Conservation (phyloP, 2,329 filamentous ascomycete genomes). For the Cladophialophora bantiana region DNA sequence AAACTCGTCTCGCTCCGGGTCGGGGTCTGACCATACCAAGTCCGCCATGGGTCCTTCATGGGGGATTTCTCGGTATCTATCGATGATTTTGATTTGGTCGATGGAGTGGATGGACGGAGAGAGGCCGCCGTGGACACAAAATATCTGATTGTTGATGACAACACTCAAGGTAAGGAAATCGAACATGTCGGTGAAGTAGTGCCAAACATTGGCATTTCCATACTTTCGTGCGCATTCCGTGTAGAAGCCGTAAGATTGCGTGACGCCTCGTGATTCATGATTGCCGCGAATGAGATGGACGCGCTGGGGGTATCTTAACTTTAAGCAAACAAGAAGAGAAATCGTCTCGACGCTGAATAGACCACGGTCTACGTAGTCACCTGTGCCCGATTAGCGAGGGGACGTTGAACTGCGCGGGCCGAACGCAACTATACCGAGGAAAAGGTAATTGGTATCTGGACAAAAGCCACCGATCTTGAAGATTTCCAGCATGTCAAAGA, state of each 20-base stretch:
- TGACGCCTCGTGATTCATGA: conserved; percentile 96
- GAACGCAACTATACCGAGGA: conserved; percentile 70
- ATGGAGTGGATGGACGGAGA: conserved; percentile 95
- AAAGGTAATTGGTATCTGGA: conserved; percentile 97
- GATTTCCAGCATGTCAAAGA: conserved; percentile 98
- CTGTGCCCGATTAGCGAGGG: conserved; percentile 53
- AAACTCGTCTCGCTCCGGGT: conserved; percentile 97
- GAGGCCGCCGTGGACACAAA: conserved; percentile 94
- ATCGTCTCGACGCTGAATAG: conserved; percentile 99
- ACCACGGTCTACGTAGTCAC: conserved; percentile 97
- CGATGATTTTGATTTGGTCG: conserved; percentile 99
- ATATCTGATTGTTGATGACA: conserved; percentile 98
- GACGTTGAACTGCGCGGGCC: not conserved
- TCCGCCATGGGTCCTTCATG: conserved; percentile 99
- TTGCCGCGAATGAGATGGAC: conserved; percentile 97
- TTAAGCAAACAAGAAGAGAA: conserved; percentile 94
- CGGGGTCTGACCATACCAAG: conserved; percentile 96
- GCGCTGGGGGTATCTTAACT: conserved; percentile 93
- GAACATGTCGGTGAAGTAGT: conserved; percentile 99
- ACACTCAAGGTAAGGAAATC: conserved; percentile 96
- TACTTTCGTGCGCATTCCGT: conserved; percentile 98
- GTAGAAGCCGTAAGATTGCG: conserved; percentile 98
- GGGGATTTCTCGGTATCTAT: conserved; percentile 96
- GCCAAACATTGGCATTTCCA: conserved; percentile 98
- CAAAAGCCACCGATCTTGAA: conserved; percentile 98